Base-by-base conservation (phyloP, 345 rosid genomes). In the Camelina neglecta region DNA sequence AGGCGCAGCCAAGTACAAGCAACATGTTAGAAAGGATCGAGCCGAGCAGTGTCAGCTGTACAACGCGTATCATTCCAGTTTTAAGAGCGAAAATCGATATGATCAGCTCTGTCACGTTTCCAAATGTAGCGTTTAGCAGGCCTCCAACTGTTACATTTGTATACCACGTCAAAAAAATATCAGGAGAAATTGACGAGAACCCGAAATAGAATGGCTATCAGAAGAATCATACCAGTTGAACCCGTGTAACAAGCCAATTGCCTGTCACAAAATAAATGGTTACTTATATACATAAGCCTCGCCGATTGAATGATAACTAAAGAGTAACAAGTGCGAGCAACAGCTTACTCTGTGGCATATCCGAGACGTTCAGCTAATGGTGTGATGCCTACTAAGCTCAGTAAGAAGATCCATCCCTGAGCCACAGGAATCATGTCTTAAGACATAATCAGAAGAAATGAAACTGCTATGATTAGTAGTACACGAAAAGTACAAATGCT, bases 321-420 rank as follows among this genome's bases (percentile, higher is more conserved):
- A 6, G 31, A 42, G 15, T 50, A 11, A 20, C 69, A 69, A 76
- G 1, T n/a, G 45, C 29, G 8, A 49, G 54, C 3, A 20, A 73
- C 11, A 59, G 35, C 93, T 86, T 84, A 94, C 98, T 94, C 98
- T 3, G 98, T 94, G 54, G 95, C 93, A 86, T 94, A 94, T 80
- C 98, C 97, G 71, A 94, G 84, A 79, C 96, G 97, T 83, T 94
- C 98, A 2, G 98, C 97, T 85, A 92, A 87, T 35, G 97, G 98
- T 59, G 88, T 86, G 65, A 94, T 94, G 31, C 96, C 97, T 75
- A 94, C 45, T 68, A 94, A 80, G 83, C 96, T 90, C 45, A 92
- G 72, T 71, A 90, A 81, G 90, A 94, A 94, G 70, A 92, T 84
- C 95, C 91, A 87, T 5, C 96, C 96, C 97, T 92, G 88, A 64